Evolutionary conservation across 2,329 filamentous ascomycete genomes (phyloP).

Genomic region (Parastagonospora avenae): DNA sequence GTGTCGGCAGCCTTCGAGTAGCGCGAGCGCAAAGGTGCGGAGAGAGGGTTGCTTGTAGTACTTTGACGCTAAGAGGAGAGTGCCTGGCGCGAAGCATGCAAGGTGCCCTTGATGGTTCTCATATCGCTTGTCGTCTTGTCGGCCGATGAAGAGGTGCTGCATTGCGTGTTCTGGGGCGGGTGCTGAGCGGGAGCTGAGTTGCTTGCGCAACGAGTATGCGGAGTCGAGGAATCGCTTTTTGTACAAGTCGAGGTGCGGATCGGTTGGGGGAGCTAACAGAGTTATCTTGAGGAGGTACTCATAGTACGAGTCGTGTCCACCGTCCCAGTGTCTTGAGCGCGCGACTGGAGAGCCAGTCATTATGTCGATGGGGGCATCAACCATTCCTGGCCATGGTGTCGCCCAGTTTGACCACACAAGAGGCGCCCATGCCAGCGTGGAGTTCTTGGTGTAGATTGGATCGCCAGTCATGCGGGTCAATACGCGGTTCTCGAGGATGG

Average conservation of each 20-base stretch:
- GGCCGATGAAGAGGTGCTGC: slow-evolving; percentile 49
- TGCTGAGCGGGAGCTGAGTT: slow-evolving; percentile 45
- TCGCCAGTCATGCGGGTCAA: slow-evolving; percentile 50
- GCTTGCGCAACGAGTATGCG: slow-evolving; percentile 43
- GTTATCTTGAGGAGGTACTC: slow-evolving; percentile 51
- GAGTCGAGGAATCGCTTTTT: slow-evolving; percentile 41
- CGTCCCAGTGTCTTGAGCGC: slow-evolving; percentile 50
- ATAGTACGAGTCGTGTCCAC: slow-evolving; percentile 52
- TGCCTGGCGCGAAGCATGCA: slow-evolving; percentile 48
- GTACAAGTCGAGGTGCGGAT: slow-evolving; percentile 43
- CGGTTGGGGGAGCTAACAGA: slow-evolving; percentile 42
- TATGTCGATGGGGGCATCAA: slow-evolving; percentile 52
- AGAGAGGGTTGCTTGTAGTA: slow-evolving; percentile 41
- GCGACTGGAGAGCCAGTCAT: slow-evolving; percentile 48
- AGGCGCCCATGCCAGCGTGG: slow-evolving; percentile 51
- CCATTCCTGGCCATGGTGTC: slow-evolving; percentile 48
- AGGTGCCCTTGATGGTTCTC: slow-evolving; percentile 49
- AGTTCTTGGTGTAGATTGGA: slow-evolving; percentile 47
- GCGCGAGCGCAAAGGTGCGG: slow-evolving; percentile 43
- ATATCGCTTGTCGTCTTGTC: slow-evolving; percentile 37
- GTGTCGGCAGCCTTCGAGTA: slow-evolving; percentile 49
- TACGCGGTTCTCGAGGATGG: slow-evolving; percentile 52
- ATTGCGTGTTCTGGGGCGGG: slow-evolving; percentile 37
- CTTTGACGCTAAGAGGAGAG: slow-evolving; percentile 46
- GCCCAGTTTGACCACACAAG: slow-evolving; percentile 52